Percentiles rank a stretch among this genome's conserved stretches.
phyloP scores from a whole-genome alignment of 1,284 basidiomycete genomes.

The Rugosomyces carneus region DNA sequence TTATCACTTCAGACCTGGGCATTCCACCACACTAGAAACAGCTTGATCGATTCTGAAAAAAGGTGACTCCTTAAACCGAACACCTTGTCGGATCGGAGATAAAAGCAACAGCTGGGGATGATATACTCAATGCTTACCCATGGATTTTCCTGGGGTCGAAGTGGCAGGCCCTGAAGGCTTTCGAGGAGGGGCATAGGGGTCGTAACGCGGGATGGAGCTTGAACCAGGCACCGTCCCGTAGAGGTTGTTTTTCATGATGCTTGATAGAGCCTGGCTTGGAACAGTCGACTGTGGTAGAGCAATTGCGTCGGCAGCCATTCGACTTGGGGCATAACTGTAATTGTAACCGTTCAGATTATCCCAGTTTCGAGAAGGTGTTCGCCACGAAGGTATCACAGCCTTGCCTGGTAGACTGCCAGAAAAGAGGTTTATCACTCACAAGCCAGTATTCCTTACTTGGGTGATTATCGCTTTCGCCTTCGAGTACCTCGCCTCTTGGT shows the following conservation, averaged over 20 bases:
- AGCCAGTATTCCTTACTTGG: constrained; percentile 53
- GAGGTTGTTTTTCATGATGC: constrained; percentile 20
- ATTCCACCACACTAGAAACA: constrained; percentile 60
- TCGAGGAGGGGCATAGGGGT: constrained; percentile 58
- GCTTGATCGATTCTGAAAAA: constrained; percentile 67
- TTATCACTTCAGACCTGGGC: constrained; percentile 54
- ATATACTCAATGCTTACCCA: constrained; percentile 20
- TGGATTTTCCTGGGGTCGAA: constrained; percentile 25
- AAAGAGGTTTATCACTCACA: constrained; percentile 40
- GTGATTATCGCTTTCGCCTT: constrained; percentile 58
- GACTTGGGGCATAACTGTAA: constrained; percentile 27
- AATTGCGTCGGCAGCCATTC: constrained; percentile 20
- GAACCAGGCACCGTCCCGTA: constrained; percentile 23
- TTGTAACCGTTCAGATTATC: constrained; percentile 14
- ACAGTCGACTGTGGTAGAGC: constrained; percentile 20
- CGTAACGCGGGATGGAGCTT: constrained; percentile 39
- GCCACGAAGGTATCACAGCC: background rate
- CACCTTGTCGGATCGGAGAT: constrained; percentile 33
- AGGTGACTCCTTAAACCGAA: constrained; percentile 76
- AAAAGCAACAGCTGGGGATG: background rate
- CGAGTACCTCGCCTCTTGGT: constrained; percentile 55
- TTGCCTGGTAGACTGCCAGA: background rate
- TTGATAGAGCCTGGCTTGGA: constrained; percentile 20
- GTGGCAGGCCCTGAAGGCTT: constrained; percentile 24
- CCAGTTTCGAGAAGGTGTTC: background rate